Evolutionary conservation across 2,329 filamentous ascomycete species (phyloP), one percentile per base, ranked within the genome.

Genomic region (Pestalotiopsis sp.): DNA sequence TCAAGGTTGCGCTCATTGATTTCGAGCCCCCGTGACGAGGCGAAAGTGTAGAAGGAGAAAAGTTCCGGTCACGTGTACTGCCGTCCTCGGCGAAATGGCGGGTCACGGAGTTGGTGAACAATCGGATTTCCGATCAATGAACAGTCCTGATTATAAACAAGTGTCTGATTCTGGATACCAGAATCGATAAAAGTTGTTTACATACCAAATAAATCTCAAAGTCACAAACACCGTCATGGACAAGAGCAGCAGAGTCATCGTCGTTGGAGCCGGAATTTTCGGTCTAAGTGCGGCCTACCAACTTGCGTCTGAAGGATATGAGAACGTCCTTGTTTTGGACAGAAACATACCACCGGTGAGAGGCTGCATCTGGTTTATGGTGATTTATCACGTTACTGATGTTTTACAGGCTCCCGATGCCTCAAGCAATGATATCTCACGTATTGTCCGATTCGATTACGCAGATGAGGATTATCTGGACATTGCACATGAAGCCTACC

Each of bases 381-480:
- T 17, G 17, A 14, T 4, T 17, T 45, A 14, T 17, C 41, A 4
- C 13, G 11, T 4, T 9, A 23, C 7, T 38, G 25, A 61, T 14
- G 23, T 25, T 20, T 36, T 14, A n/a, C 31, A 61, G 59, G 78
- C 79, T 2, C 73, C 74, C 63, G 80, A 82, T 68, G 80, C 80
- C 1, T 79, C 78, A 4, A 81, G 80, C 59, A 77, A 79, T 49
- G 81, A 82, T 63, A 80, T 81, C 31, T 81, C 80, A 1, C 76
- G 80, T 1, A 74, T 81, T 1, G 80, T 82, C 23, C 75, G 80
- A 4, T 78, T 78, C 63, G 78, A 80, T 67, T 79, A 79, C 49
- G 73, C 73, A 0, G 77, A 80, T 41, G 68, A 71, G 11, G 66
- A 73, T 3, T 79, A 79, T 58, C 65, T 75, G 2, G 65, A 64